Evolutionary conservation across 177 flowering plant species (phyloP).

Genomic region (Tripterygium wilfordii): DNA sequence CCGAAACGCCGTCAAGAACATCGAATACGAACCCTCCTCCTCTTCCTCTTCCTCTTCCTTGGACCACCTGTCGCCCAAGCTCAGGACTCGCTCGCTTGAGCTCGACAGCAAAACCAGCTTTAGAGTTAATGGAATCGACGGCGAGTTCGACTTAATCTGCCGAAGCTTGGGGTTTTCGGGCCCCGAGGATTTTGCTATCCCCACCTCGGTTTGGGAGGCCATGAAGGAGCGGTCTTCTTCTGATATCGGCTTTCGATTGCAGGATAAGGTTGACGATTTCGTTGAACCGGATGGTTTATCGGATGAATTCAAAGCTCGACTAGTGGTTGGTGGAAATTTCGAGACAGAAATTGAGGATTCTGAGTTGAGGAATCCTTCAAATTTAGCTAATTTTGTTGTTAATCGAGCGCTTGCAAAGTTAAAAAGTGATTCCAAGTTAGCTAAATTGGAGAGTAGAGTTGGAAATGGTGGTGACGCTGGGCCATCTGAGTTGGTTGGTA

Average conservation of each 20-base stretch:
- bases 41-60: slow-evolving; percentile 4
- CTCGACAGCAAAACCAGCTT: slow-evolving; percentile 40
- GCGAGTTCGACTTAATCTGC: slow-evolving; percentile 42
- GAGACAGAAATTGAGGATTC: slow-evolving; percentile 2
- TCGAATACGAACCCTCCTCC: slow-evolving; percentile 37
- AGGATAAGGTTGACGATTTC: too few species aligned
- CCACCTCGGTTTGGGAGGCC: slow-evolving; percentile 48
- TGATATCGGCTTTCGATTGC: slow-evolving; percentile 8
- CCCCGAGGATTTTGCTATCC: slow-evolving; percentile 63
- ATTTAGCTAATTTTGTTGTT: background rate
- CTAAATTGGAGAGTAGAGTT: too few species aligned
- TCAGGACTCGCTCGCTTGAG: slow-evolving; percentile 32
- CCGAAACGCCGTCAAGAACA: slow-evolving; percentile 51
- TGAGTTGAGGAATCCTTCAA: background rate
- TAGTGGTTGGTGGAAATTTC: slow-evolving; percentile 1
- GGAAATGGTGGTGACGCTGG: too few species aligned
- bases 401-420: too few species aligned
- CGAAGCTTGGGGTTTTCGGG: slow-evolving; percentile 53
- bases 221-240: slow-evolving; percentile 29
- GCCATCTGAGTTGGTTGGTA: too few species aligned
- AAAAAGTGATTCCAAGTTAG: too few species aligned
- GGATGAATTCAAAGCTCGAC: slow-evolving; percentile 6
- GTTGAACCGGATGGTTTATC: slow-evolving; percentile 2
- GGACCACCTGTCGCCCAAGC: background rate
- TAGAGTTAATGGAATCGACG: slow-evolving; percentile 45